Conservation (phyloP, 352 stramenopile species). For the Peronospora farinosa region DNA sequence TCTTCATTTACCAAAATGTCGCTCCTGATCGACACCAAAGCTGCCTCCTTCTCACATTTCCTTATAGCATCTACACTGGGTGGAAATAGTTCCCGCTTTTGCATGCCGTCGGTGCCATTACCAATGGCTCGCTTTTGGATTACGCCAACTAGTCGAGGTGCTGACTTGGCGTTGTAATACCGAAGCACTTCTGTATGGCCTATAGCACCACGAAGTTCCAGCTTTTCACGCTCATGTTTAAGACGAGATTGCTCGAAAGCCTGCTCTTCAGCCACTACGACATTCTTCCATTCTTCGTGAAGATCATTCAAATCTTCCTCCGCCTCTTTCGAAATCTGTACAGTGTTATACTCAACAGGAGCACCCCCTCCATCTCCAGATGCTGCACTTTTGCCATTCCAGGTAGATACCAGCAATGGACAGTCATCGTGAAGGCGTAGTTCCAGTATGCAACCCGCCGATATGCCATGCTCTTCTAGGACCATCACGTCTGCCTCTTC, state of each 20-base stretch:
- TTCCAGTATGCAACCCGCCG: conserved; percentile 57
- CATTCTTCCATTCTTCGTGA: conserved; percentile 60
- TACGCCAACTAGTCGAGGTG: conserved; percentile 46
- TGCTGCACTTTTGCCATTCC: conserved; percentile 46
- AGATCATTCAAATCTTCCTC: conserved; percentile 69
- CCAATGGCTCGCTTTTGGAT: conserved; percentile 31
- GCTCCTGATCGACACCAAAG: conserved; percentile 19
- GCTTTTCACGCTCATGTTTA: conserved; percentile 44
- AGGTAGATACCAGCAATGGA: conserved; percentile 56
- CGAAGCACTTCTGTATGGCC: conserved; percentile 61
- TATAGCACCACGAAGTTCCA: conserved; percentile 44
- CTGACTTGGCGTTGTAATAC: conserved; percentile 37
- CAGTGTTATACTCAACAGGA: conserved; percentile 63
- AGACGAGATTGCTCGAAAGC: conserved; percentile 46
- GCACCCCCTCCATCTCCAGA: conserved; percentile 19
- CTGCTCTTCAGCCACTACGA: conserved; percentile 48
- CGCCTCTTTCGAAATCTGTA: conserved; percentile 80
- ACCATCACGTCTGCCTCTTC: conserved; percentile 71
- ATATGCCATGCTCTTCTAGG: conserved; percentile 65
- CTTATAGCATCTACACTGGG: not conserved
- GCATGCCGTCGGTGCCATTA: conserved; percentile 5
- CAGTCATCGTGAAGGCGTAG: conserved; percentile 74
- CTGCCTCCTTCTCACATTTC: conserved; percentile 11
- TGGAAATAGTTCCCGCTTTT: conserved; percentile 15
- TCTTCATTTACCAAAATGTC: conserved; percentile 32